A percentile compares a stretch with the other conserved stretches of the same genome.
Evolutionary conservation across 78 protist species (phyloP).

Genomic region (Andalucia godoyi): DNA sequence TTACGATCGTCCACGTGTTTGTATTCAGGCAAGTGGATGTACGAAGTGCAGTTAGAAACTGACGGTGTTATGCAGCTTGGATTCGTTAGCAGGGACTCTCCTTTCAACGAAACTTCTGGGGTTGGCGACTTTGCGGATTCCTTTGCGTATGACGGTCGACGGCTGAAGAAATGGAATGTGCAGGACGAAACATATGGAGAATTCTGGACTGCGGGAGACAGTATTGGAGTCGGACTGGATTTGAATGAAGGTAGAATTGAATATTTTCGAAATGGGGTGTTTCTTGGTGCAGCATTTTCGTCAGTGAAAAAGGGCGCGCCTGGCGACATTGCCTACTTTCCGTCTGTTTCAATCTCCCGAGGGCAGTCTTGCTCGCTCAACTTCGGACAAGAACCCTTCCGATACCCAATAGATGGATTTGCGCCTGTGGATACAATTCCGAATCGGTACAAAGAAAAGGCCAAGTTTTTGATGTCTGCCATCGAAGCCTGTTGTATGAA

Average conservation of each 20-base stretch:
- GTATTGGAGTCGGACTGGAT: not conserved
- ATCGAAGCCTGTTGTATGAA: too few relatives aligned
- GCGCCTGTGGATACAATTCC: not conserved
- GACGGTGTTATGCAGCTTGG: conserved; percentile 7
- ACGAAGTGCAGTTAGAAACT: not conserved
- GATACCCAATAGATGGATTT: not conserved
- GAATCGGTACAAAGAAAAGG: too few relatives aligned
- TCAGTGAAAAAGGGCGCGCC: not conserved
- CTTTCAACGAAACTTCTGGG: not conserved
- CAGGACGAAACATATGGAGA: conserved; percentile 1
- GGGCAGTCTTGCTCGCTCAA: not conserved
- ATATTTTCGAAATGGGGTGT: not conserved
- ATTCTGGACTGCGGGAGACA: conserved; percentile 15
- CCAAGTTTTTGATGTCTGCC: too few relatives aligned
- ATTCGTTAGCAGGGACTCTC: not conserved
- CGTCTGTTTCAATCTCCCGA: not conserved
- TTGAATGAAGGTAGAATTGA: not conserved
- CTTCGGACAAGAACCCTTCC: conserved; percentile 8
- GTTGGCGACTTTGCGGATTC: conserved; percentile 19
- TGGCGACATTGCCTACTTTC: not conserved
- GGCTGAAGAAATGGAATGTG: conserved; percentile 13
- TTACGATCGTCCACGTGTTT: not conserved
- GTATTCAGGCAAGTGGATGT: conserved; percentile 3
- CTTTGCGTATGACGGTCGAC: conserved; percentile 20
- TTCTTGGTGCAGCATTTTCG: not conserved